phyloP scores from a whole-genome alignment of 345 rosid genomes.

The Salix suchowensis region DNA sequence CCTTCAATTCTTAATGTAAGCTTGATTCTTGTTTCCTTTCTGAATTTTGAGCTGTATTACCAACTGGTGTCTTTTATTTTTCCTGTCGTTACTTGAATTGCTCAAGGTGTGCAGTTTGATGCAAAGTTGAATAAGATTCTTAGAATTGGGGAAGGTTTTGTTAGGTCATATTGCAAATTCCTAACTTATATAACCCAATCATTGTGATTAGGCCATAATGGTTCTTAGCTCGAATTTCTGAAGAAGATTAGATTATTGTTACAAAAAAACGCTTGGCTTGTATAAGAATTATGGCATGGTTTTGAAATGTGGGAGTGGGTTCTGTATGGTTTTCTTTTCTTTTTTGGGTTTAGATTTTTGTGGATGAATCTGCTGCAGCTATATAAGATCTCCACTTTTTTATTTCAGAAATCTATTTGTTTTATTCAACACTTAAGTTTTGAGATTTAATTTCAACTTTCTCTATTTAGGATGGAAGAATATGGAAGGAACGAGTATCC shows the following conservation, averaged over 20 bases:
- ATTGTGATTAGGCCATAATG: neutral
- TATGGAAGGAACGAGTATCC: slow-evolving; percentile 89
- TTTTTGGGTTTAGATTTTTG: neutral
- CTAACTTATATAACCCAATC: neutral
- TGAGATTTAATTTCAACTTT: slow-evolving; percentile 3
- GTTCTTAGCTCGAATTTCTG: neutral
- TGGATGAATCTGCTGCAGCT: neutral
- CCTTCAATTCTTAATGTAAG: slow-evolving; percentile 90
- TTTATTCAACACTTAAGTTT: neutral
- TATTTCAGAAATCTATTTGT: neutral
- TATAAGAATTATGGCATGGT: neutral
- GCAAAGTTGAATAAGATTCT: neutral
- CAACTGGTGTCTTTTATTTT: neutral
- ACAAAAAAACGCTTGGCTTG: neutral
- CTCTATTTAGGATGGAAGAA: slow-evolving; percentile 68
- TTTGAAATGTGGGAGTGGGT: neutral
- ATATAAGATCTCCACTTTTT: neutral
- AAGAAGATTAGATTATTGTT: neutral
- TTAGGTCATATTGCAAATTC: neutral
- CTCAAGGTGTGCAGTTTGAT: neutral
- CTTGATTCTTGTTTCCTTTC: neutral
- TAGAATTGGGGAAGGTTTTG: neutral
- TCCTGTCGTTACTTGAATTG: neutral
- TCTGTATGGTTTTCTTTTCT: neutral
- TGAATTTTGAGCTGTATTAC: neutral